Base-by-base conservation (phyloP, 2,329 filamentous ascomycete genomes). In the Colletotrichum truncatum region DNA sequence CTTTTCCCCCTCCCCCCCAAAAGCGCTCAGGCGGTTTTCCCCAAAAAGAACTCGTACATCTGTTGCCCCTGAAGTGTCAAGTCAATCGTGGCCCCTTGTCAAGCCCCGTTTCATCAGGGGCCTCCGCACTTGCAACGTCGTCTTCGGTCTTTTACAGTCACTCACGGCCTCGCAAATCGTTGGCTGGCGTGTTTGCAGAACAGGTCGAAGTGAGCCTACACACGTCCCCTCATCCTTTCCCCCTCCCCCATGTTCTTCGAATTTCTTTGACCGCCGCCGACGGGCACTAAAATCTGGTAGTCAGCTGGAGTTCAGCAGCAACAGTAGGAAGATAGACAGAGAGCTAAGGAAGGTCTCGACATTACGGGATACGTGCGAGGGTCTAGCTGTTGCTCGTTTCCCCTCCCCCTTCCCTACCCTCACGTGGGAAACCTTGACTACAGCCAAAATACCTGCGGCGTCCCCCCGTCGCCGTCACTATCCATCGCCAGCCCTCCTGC, bases 31-130 rank as follows among this genome's bases (percentile, higher is more conserved):
- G 59, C 64, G 45, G 60, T 48, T 64, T 52, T n/a, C 45, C 45
- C 32, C 51, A 58, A 23, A 64, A 56, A 26, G 57, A 57, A 52
- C 34, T 52, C 32, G 52, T 30, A 61, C 57, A 59, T 61, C 58
- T 70, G 65, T 61, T 70, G 68, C 70, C 69, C 67, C 68, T 68
- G 65, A 68, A 64, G 70, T 71, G 67, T 71, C 70, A 69, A 70
- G 62, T 68, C 62, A 62, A 66, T 63, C 59, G 64, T 45, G 51
- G 52, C 64, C 59, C 64, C 64, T 64, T 58, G 64, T 66, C 55
- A 54, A 67, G 64, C 45, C 55, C 54, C 39, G 67, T 68, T 68
- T 68, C 67, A 68, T 55, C 57, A 59, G 64, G 69, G 64, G 26
- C 49, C 62, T 65, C 57, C 62, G 62, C 62, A 65, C 62, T 62